Percentiles rank a stretch among this genome's conserved stretches.
Conservation (phyloP, 2,329 filamentous ascomycete species). For the Hypoxylon sp. region DNA sequence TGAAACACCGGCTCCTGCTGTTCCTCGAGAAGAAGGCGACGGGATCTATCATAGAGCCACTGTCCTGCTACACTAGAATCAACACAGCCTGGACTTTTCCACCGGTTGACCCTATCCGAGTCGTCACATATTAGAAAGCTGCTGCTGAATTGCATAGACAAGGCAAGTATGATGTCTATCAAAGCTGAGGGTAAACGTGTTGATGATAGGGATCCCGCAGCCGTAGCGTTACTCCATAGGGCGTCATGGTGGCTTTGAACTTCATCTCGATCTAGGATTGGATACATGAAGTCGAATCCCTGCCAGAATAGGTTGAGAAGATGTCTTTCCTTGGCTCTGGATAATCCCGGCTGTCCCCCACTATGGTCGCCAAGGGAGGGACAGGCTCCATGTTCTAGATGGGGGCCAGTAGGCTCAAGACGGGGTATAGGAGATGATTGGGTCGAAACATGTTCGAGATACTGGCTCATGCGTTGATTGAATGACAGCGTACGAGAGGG, state of each 20-base stretch:
- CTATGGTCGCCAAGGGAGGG: not conserved
- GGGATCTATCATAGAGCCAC: not conserved
- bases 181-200: not conserved
- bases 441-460: not conserved
- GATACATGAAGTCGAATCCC: not conserved
- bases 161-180: not conserved
- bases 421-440: not conserved
- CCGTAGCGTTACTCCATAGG: not conserved
- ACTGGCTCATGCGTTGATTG: not conserved
- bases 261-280: not conserved
- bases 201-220: not conserved
- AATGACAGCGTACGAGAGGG: not conserved
- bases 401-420: not conserved
- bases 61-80: not conserved
- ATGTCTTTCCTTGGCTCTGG: constrained; percentile 1
- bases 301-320: not conserved
- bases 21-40: not conserved
- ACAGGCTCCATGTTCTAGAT: not conserved
- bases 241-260: not conserved
- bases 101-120: not conserved
- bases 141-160: not conserved
- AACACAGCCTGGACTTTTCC: not conserved
- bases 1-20: not conserved
- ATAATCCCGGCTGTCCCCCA: not conserved
- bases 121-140: not conserved